Conservation (phyloP, 139 green algal genomes). For the Chlamydomonas schloesseri region DNA sequence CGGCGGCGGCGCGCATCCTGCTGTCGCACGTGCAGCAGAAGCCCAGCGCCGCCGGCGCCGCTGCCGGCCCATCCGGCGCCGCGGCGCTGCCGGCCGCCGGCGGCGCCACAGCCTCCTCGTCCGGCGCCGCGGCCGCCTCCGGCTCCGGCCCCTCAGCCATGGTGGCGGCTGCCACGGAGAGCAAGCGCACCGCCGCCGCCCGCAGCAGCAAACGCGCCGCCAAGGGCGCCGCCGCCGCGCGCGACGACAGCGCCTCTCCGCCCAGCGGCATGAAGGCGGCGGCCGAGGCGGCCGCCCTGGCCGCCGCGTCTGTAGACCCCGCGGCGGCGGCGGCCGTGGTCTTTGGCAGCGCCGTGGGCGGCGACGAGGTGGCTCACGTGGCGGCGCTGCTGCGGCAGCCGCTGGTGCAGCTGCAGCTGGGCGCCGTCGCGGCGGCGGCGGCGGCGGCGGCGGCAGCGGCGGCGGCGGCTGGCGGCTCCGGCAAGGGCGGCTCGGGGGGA, state of each 20-base stretch:
- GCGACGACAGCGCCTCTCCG: constrained; percentile 16
- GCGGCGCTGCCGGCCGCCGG: too few relatives aligned
- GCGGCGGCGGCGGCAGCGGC: not conserved
- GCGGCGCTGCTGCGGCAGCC: not conserved
- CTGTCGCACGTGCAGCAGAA: constrained; percentile 40
- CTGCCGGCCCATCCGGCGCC: not conserved
- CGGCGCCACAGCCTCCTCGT: not conserved
- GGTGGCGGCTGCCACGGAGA: not conserved
- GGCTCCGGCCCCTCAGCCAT: too few relatives aligned
- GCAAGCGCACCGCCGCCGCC: constrained; percentile 6
- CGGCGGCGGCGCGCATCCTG: constrained; percentile 32
- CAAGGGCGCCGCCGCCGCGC: not conserved
- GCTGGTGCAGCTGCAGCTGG: not conserved
- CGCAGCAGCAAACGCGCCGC: not conserved
- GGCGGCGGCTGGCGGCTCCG: not conserved
- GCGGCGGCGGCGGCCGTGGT: not conserved
- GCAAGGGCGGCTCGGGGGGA: not conserved
- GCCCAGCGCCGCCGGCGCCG: not conserved
- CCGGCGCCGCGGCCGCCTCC: too few relatives aligned
- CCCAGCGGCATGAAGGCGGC: not conserved
- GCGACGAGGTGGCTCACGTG: not conserved
- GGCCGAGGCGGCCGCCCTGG: not conserved
- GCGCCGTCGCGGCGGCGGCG: not conserved
- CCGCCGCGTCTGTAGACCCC: not conserved
- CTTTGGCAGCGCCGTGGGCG: not conserved